phyloP scores from a whole-genome alignment of 768 basidiomycete genomes.

The Lentinus brumalis region DNA sequence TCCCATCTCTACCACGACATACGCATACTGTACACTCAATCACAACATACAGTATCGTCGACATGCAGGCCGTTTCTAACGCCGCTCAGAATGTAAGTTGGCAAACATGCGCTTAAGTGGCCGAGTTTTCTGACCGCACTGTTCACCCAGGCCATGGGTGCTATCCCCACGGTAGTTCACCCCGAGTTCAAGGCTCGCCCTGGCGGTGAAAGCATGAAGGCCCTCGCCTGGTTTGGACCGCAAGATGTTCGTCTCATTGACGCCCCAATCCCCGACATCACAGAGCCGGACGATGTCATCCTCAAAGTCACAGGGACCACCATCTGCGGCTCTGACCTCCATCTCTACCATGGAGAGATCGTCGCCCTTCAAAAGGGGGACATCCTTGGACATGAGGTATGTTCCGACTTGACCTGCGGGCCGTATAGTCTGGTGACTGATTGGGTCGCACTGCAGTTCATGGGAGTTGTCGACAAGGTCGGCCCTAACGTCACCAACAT shows the following conservation, averaged over 20 bases:
- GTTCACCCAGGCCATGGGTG: constrained; percentile 35
- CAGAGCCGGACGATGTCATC: constrained; percentile 75
- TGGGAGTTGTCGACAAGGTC: constrained; percentile 68
- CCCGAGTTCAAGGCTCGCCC: constrained; percentile 48
- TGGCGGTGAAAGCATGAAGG: constrained; percentile 64
- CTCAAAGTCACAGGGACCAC: constrained; percentile 76
- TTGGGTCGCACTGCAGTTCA: constrained; percentile 42
- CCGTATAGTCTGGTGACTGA: neutral
- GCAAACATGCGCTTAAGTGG: neutral
- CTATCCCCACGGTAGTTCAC: constrained; percentile 41
- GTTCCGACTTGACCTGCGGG: neutral
- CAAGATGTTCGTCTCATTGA: constrained; percentile 50
- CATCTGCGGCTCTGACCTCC: constrained; percentile 54
- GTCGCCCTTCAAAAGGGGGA: constrained; percentile 69
- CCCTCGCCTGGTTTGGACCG: constrained; percentile 67
- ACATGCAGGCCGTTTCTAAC: constrained; percentile 17
- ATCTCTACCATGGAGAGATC: constrained; percentile 71
- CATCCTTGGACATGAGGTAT: constrained; percentile 74
- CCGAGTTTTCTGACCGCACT: neutral
- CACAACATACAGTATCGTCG: neutral
- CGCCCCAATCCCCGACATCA: constrained; percentile 58
- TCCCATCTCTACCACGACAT: no score
- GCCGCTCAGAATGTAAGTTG: constrained; percentile 30
- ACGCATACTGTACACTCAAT: no score
- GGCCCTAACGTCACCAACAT: constrained; percentile 66